Evolutionary conservation across 139 green algal genomes (phyloP), one percentile per base, ranked within the genome.

Genomic region (Bryopsis sp.): DNA sequence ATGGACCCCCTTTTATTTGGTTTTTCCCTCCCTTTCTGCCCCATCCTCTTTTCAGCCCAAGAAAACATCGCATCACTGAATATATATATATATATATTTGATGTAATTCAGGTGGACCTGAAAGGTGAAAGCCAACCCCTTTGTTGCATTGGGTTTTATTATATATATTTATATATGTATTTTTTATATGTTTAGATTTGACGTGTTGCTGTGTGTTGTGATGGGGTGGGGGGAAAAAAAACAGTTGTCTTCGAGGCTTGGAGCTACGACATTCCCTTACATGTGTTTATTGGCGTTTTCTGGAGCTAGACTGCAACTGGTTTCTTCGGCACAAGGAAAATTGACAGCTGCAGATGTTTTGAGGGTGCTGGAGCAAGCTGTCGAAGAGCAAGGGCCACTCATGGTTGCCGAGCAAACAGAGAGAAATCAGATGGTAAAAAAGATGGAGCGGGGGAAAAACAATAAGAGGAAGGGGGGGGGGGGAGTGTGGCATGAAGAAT

Each of bases 201-300:
- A n/a, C n/a, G n/a, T n/a, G n/a, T n/a, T n/a, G n/a, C n/a, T n/a
- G n/a, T n/a, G 47, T 57, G 24, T 57, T 57, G 22, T 22, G 47
- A 57, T 57, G 24, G 24, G 47, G 24, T 33, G 35, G 57, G 54
- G 57, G 57, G 2, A 19, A 4, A 57, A n/a, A n/a, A n/a, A n/a
- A 35, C 64, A 78, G 69, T 67, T 88, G 2, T 65, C 70, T n/a
- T 67, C 48, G 54, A 75, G 66, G 63, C 67, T 94, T 60, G 66
- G 72, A 3, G 79, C 76, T 24, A 82, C 79, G 0, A 72, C 59
- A 34, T 94, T 88, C 74, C 88, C 88, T 1, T 88, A 76, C 58
- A 46, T 79, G 26, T 85, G 71, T 29, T 63, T 94, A 71, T 77
- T 94, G 34, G 76, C 74, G 24, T 84, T 82, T 68, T 78, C 80